phyloP scores from a whole-genome alignment of 2,329 filamentous ascomycete species.

The Paraphaeosphaeria sporulosa region DNA sequence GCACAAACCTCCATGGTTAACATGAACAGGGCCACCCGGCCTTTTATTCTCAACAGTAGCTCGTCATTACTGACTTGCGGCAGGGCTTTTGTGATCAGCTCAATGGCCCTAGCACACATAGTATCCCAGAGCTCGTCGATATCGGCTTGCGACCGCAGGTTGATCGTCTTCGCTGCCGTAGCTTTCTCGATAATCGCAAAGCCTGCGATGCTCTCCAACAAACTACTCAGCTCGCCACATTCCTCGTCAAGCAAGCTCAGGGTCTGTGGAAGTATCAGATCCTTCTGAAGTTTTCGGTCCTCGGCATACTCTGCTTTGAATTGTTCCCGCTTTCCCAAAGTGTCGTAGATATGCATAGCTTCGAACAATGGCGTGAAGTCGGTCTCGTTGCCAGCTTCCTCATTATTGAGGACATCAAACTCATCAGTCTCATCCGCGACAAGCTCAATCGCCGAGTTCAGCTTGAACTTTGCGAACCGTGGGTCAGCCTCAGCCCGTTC shows the following conservation, averaged over 20 bases:
- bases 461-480: constrained; percentile 81
- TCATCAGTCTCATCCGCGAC: constrained; percentile 96
- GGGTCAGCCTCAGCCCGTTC: constrained; percentile 79
- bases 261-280: constrained; percentile 79
- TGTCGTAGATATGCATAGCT: constrained; percentile 94
- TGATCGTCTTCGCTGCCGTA: constrained; percentile 85
- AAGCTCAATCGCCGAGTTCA: constrained; percentile 95
- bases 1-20: constrained; percentile 89
- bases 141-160: constrained; percentile 80
- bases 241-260: constrained; percentile 84
- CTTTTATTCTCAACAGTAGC: constrained; percentile 91
- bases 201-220: constrained; percentile 92
- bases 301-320: constrained; percentile 92
- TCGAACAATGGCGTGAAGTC: constrained; percentile 96
- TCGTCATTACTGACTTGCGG: constrained; percentile 86
- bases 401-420: constrained; percentile 93
- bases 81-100: constrained; percentile 80
- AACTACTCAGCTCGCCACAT: constrained; percentile 82
- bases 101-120: constrained; percentile 89
- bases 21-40: constrained; percentile 90
- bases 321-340: constrained; percentile 88
- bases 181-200: constrained; percentile 97
- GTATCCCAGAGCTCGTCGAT: constrained; percentile 99
- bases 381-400: constrained; percentile 79
- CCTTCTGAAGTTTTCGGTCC: constrained; percentile 89